phyloP scores from a whole-genome alignment of 2,329 filamentous ascomycete genomes.

The Colletotrichum magnum region DNA sequence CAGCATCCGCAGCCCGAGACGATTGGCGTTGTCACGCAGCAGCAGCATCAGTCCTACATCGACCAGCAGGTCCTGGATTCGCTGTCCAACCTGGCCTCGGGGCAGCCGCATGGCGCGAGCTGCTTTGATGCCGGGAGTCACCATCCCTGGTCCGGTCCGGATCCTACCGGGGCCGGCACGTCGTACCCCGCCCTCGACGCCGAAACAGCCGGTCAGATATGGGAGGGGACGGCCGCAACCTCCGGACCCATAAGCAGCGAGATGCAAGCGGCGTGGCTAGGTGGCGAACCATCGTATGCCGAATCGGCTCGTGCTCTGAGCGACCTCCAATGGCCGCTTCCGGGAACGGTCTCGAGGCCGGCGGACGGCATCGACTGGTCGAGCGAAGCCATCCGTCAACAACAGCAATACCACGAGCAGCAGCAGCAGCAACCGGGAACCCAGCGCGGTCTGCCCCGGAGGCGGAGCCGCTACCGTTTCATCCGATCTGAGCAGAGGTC shows the following conservation, averaged over 20 bases:
- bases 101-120: neutral
- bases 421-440: neutral
- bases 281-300: neutral
- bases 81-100: constrained; percentile 2
- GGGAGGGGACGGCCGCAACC: neutral
- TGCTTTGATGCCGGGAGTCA: neutral
- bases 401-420: neutral
- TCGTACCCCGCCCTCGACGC: neutral
- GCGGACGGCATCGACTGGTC: constrained; percentile 16
- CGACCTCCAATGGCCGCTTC: constrained; percentile 4
- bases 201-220: neutral
- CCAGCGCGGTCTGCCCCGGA: neutral
- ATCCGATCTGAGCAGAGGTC: constrained; percentile 5
- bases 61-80: constrained; percentile 18
- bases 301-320: constrained; percentile 2
- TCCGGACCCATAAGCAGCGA: neutral
- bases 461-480: constrained; percentile 20
- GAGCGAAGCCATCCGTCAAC: neutral
- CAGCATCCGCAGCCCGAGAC: neutral
- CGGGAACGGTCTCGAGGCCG: constrained; percentile 2
- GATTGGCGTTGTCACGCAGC: neutral
- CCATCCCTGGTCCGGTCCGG: neutral
- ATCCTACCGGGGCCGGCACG: neutral
- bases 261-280: neutral
- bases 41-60: neutral